Base-by-base conservation (phyloP, 805 yeast species). In the Candida ascalaphidarum region DNA sequence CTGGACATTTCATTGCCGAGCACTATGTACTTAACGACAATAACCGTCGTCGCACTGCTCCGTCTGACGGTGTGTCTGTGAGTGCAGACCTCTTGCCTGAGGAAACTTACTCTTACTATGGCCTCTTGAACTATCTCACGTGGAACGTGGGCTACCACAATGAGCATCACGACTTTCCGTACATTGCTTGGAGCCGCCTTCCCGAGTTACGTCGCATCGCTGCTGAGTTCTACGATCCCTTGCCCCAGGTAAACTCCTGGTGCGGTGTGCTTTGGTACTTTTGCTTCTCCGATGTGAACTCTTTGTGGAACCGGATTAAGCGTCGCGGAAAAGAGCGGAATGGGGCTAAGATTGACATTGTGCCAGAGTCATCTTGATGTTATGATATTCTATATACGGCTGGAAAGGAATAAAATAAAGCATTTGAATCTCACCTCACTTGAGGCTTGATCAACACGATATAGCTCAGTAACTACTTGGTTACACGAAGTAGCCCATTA, bases 101-200 rank as follows among this genome's bases (percentile, higher is more conserved):
- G 7, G 96, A 86, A 49, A 86, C 96, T 0, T 86, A 77, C 48
- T 81, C 94, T 6, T 86, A 86, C 56, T 86, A 86, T 44, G 96
- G 96, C 0, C 56, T 73, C 15, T 64, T 86, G 40, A 86, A 86
- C 47, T 34, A 66, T 22, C 57, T 88, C 38, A 83, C 92, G 2
- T 86, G 94, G 89, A 86, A 86, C 44, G 96, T 85, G 7, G 96
- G 96, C 2, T 75, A 83, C 49, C 96, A 86, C 54, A 85, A 82
- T 45, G 96, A 86, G 54, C 96, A 86, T 53, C 96, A 86, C 49
- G 96, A 86, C 57, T 86, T 86, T 65, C 96, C 96, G 2, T 86
- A 77, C 50, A 70, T 86, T 42, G 89, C 96, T 1, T 86, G 96
- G 96, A 71, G 92, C 1, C 72, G 75, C 36, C 59, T 86, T 27